phyloP scores from a whole-genome alignment of 2,329 filamentous ascomycete species.

The Xylariaceae sp. region DNA sequence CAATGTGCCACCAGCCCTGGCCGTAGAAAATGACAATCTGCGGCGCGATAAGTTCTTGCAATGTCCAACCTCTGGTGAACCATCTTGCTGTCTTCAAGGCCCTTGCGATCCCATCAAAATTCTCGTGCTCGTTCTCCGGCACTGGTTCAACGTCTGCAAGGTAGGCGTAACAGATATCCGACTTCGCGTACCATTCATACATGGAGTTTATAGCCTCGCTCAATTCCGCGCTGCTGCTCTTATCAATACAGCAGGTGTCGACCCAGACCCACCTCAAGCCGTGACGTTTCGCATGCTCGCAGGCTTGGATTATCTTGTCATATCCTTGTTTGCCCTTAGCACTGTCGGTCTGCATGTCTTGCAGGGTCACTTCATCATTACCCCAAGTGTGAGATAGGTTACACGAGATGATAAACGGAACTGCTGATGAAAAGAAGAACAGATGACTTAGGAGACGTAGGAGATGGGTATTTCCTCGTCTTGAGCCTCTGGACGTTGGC shows the following conservation, averaged over 20 bases:
- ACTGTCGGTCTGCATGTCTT: too few relatives aligned
- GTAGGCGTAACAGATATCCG: conserved; percentile 18
- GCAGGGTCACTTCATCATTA: not conserved
- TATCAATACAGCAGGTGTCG: conserved; percentile 25
- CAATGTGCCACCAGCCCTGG: conserved; percentile 16
- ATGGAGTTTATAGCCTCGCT: conserved; percentile 7
- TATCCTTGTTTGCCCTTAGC: not conserved
- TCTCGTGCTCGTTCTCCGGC: too few relatives aligned
- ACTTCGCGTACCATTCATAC: conserved; percentile 15
- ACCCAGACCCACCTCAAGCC: conserved; percentile 16
- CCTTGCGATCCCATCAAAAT: not conserved
- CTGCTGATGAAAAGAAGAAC: too few relatives aligned
- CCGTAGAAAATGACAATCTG: conserved; percentile 18
- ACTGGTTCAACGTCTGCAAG: conserved; percentile 10
- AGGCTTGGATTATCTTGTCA: not conserved
- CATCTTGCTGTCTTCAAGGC: not conserved
- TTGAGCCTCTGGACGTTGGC: too few relatives aligned
- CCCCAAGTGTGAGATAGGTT: not conserved
- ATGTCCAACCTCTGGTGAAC: too few relatives aligned
- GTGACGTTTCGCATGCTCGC: not conserved
- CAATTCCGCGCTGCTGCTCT: conserved; percentile 20
- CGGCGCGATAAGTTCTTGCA: conserved; percentile 19
- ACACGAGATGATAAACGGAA: too few relatives aligned
- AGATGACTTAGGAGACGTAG: too few relatives aligned
- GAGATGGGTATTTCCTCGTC: too few relatives aligned